Evolutionary conservation across 1,284 basidiomycete genomes (phyloP).

Genomic region (Melampsora larici-populina): DNA sequence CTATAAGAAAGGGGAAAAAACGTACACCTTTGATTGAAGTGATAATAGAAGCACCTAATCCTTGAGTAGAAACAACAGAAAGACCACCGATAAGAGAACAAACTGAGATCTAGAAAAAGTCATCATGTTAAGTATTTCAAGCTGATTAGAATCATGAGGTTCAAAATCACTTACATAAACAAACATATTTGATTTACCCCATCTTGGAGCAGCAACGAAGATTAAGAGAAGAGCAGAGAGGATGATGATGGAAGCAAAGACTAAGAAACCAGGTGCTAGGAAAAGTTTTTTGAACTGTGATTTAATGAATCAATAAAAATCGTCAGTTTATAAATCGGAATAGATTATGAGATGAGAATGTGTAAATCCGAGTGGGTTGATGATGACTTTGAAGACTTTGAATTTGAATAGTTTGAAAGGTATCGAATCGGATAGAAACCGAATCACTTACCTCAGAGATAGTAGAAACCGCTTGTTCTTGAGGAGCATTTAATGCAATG

Average conservation of each 20-base stretch:
- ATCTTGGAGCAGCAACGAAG: conserved; percentile 81
- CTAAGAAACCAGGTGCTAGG: conserved; percentile 78
- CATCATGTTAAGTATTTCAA: not conserved
- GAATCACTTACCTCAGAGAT: conserved; percentile 63
- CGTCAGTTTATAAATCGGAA: no score
- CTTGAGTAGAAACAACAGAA: conserved; percentile 90
- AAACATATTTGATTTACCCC: conserved; percentile 89
- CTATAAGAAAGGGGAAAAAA: not conserved
- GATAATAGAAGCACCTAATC: conserved; percentile 85
- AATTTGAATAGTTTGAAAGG: no score
- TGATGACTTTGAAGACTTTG: no score
- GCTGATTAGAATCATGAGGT: not conserved
- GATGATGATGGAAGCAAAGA: conserved; percentile 68
- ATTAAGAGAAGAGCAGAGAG: conserved; percentile 60
- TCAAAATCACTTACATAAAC: conserved; percentile 64
- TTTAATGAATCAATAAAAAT: no score
- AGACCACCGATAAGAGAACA: conserved; percentile 97
- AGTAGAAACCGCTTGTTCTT: conserved; percentile 72
- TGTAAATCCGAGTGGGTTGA: no score
- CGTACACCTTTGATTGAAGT: conserved; percentile 72
- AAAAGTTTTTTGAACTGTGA: conserved; percentile 74
- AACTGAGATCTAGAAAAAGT: conserved; percentile 62
- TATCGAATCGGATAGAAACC: no score
- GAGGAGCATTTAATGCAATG: conserved; percentile 74
- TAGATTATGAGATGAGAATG: no score